Conservation (phyloP, 1,284 basidiomycete species). For the Mycena sp. region DNA sequence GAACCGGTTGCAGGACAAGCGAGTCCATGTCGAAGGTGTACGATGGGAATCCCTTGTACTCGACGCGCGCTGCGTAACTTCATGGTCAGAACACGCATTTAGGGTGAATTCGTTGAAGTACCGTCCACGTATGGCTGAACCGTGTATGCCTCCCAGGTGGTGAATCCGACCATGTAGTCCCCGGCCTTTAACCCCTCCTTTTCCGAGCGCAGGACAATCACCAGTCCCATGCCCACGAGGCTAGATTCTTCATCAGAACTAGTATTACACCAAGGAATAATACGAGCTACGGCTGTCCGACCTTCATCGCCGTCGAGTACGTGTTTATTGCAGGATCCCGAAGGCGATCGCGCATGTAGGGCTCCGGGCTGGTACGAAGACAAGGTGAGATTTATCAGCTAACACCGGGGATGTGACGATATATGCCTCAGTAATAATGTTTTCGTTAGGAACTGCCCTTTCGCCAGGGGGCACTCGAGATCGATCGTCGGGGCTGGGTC, state of each 20-base stretch:
- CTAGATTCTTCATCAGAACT: constrained; percentile 11
- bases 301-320: constrained; percentile 36
- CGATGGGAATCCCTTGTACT: constrained; percentile 32
- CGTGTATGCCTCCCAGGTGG: constrained; percentile 30
- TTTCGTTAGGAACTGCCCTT: constrained; percentile 63
- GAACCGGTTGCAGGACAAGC: constrained; percentile 36
- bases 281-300: constrained; percentile 43
- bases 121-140: constrained; percentile 34
- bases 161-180: constrained; percentile 45
- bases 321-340: constrained; percentile 34
- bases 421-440: constrained; percentile 39
- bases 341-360: constrained; percentile 50
- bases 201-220: constrained; percentile 48
- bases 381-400: neutral
- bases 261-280: neutral
- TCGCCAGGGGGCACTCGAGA: constrained; percentile 52
- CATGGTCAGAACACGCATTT: neutral
- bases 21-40: constrained; percentile 39
- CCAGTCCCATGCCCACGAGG: constrained; percentile 40
- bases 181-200: constrained; percentile 42
- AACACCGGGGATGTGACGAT: neutral
- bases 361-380: constrained; percentile 36
- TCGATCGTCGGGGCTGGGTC: constrained; percentile 60
- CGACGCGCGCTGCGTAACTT: constrained; percentile 29
- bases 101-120: constrained; percentile 8